These are phyloP conservation scores for Rhizopus delemar DNA, from an alignment of 371 early-diverging fungal species.

Conservation along the genomic window DNA sequence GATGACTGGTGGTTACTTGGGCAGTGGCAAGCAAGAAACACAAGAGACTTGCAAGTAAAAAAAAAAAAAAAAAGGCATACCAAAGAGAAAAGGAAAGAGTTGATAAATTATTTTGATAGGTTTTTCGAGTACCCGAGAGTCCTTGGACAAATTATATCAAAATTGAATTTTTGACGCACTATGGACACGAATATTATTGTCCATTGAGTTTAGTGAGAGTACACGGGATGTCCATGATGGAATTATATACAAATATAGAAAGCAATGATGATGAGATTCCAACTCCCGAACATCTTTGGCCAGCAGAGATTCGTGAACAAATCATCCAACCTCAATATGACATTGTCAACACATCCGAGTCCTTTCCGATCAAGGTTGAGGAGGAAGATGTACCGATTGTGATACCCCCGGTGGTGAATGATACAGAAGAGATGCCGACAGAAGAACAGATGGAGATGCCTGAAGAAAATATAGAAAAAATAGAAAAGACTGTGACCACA, in stretches of 20 bases:
- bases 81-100: too few relatives aligned
- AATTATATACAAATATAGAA: conserved; percentile 75
- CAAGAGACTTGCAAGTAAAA: conserved; percentile 79
- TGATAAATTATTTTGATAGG: conserved; percentile 32
- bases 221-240: conserved; percentile 91
- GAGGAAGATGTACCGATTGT: conserved; percentile 11
- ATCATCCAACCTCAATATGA: conserved; percentile 38
- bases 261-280: conserved; percentile 45
- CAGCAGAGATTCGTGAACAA: conserved; percentile 41
- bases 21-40: conserved; percentile 80
- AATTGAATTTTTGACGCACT: conserved; percentile 87
- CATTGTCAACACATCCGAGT: conserved; percentile 28
- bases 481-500: not conserved
- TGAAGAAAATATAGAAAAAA: not conserved
- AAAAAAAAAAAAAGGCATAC: not conserved
- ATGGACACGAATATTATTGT: conserved; percentile 93
- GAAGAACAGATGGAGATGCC: not conserved
- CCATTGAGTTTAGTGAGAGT: conserved; percentile 87
- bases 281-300: conserved; percentile 41
- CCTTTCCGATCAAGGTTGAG: conserved; percentile 18
- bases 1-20: conserved; percentile 82
- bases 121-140: conserved; percentile 72
- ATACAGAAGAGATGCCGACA: not conserved
- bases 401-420: conserved; percentile 8
- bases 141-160: conserved; percentile 85